Base-by-base conservation (phyloP, 2,329 filamentous ascomycete species). In the Exophiala calicioides region DNA sequence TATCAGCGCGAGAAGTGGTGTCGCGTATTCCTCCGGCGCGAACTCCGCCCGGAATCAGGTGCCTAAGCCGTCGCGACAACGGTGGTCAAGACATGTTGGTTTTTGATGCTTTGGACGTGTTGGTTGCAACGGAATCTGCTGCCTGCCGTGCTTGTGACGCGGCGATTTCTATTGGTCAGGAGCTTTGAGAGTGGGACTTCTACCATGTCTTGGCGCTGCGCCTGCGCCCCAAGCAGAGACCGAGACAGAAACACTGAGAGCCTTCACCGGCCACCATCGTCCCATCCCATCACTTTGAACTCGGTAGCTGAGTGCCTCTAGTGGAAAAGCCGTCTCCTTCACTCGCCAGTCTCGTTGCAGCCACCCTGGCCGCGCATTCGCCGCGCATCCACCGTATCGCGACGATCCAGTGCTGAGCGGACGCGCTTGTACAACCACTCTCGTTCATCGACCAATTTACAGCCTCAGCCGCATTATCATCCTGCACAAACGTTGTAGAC, bases 81-180 rank as follows among this genome's bases (percentile, higher is more conserved):
- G 34, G 41, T 45, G 20, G 35, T 47, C 13, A 21, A 47, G 33
- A 43, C 29, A 39, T 39, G 32, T 42, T 32, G 31, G 47, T 53
- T 48, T 37, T 47, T 52, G 41, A 44, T 52, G 46, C 48, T 57
- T 50, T 46, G 8, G 30, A 47, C 46, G 47, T 41, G 45, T 47
- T 48, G 44, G 27, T 49, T 43, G 47, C 15, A 30, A 44, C 31
- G 37, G 43, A 46, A 54, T 50, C 43, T 44, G 24, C 31, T 47
- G 38, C 38, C 27, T 40, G 45, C 48, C 38, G 40, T 23, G 30
- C n/a, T 30, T 39, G 13, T 34, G 44, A 10, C 12, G 34, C 15
- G 19, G 7, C 9, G 5, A 6, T 3, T 9, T 27, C 15, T 33
- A 57, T 57, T 57, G 55, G 55, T 31, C 15, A 27, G 37, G 10